phyloP scores from a whole-genome alignment of 1,284 basidiomycete species.

The Fomitopsis pinicola region DNA sequence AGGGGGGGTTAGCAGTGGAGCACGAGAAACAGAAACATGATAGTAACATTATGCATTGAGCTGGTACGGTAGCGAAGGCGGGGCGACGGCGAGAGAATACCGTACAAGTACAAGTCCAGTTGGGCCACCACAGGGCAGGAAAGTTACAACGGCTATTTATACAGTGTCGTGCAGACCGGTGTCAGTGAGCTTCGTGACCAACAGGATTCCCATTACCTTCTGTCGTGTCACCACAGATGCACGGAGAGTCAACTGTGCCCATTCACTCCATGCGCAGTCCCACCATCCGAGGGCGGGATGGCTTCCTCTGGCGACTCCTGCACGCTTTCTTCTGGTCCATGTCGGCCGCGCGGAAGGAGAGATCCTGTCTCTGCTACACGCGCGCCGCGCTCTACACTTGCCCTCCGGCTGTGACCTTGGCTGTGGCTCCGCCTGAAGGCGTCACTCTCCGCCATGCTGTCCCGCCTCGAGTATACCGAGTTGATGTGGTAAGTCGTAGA shows the following conservation, averaged over 20 bases:
- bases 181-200: too few relatives aligned
- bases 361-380: constrained; percentile 51
- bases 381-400: constrained; percentile 56
- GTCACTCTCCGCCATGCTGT: constrained; percentile 29
- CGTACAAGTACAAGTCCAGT: too few relatives aligned
- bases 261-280: neutral
- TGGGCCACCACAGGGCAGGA: too few relatives aligned
- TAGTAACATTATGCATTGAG: too few relatives aligned
- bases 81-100: too few relatives aligned
- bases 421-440: constrained; percentile 32
- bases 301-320: constrained; percentile 15
- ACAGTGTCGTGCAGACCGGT: too few relatives aligned
- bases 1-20: too few relatives aligned
- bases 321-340: constrained; percentile 13
- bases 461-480: constrained; percentile 43
- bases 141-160: too few relatives aligned
- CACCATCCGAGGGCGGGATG: neutral
- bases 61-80: too few relatives aligned
- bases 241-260: neutral
- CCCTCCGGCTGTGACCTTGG: constrained; percentile 41
- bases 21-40: too few relatives aligned
- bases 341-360: constrained; percentile 15
- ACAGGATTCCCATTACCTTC: too few relatives aligned
- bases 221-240: neutral
- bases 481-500: constrained; percentile 66